Base-by-base conservation (phyloP, 805 yeast species). In the Lipomyces spencermartinsiae region DNA sequence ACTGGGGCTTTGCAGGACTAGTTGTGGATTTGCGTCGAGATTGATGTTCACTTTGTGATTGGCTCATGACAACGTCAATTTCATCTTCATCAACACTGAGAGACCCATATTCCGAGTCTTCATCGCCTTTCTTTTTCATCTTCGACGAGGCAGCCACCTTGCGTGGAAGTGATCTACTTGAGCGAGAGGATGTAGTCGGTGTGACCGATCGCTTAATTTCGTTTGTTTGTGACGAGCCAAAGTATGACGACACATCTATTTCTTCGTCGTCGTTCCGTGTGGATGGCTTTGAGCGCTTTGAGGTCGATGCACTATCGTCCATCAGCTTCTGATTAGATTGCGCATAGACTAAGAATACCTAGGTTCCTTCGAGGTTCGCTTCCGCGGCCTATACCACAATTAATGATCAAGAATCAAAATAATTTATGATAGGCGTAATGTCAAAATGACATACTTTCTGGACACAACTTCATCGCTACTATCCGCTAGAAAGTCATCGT, bases 61-160 rank as follows among this genome's bases (percentile, higher is more conserved):
- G 39, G 39, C 43, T 43, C 56, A 56, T n/a, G 39, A 12, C 59
- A 19, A 43, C 46, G 10, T 63, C 58, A 35, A 51, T 14, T 8
- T 62, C 66, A 51, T 61, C 66, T 19, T 59, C 66, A 49, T 63
- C 66, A 7, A 46, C 56, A 29, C 65, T 39, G 31, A 29, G 34
- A 25, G 56, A 53, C 14, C 61, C 64, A 22, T 59, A 37, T 29
- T 59, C 62, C n/a, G 62, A 37, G 62, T 33, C 61, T 10, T 35
- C 55, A 31, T 57, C 34, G n/a, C 10, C 34, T 14, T 22, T 25
- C 60, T 31, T 57, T 33, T 34, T 35, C 29, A 5, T 22, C 12
- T 29, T 57, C 12, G 31, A 14, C 10, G 19, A 8, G 10, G 35
- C 58, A 35, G 56, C 19, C 7, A 16, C 14, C 31, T 25, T 25